Conservation (phyloP, 495 filamentous ascomycete species). For the Neurospora cerealis region DNA sequence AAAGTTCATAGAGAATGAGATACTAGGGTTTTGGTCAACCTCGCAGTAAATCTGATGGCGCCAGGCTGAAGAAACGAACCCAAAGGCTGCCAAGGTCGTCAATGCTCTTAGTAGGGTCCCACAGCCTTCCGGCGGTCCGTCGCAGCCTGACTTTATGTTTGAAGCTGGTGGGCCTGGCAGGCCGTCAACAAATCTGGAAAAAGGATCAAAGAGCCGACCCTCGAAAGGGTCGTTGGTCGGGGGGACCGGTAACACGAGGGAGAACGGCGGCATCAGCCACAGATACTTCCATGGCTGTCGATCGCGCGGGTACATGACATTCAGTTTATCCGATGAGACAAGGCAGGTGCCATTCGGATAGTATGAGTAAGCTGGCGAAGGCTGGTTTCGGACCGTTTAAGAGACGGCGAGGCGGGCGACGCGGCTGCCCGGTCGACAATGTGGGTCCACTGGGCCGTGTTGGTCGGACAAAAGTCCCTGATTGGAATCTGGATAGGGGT, state of each 20-base stretch:
- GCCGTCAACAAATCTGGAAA: neutral
- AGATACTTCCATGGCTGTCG: neutral
- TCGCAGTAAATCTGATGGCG: neutral
- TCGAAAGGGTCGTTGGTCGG: neutral
- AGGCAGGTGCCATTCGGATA: neutral
- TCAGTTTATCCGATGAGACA: neutral
- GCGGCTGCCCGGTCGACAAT: neutral
- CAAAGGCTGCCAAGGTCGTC: neutral
- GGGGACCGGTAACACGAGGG: neutral
- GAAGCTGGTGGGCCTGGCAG: neutral
- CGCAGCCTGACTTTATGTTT: neutral
- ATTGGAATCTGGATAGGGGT: neutral
- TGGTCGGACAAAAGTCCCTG: neutral
- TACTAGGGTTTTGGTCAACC: neutral
- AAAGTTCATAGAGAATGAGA: neutral
- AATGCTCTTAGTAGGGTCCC: neutral
- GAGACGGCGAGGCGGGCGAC: neutral
- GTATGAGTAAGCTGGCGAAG: neutral
- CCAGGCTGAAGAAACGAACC: neutral
- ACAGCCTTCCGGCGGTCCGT: neutral
- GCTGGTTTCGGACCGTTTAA: neutral
- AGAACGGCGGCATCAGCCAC: neutral
- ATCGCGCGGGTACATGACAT: neutral
- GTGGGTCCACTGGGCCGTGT: neutral
- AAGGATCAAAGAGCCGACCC: neutral